Conservation (phyloP, 2,329 filamentous ascomycete species). For the Stagonosporopsis chrysanthemi region DNA sequence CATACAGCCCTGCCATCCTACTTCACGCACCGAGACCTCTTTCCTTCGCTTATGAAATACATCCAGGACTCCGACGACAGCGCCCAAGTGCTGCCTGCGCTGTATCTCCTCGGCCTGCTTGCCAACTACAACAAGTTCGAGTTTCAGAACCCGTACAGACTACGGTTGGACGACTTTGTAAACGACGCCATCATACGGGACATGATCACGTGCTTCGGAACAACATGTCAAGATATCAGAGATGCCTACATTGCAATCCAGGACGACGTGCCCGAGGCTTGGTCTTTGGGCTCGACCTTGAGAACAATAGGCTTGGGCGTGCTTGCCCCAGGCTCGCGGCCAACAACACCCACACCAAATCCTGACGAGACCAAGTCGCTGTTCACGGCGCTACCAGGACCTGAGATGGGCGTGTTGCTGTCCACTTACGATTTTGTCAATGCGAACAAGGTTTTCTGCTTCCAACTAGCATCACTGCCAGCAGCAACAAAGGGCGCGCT, state of each 20-base stretch:
- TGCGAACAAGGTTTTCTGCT: slow-evolving; percentile 94
- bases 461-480: slow-evolving; percentile 74
- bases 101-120: slow-evolving; percentile 83
- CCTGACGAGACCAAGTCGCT: slow-evolving; percentile 82
- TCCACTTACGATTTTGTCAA: slow-evolving; percentile 92
- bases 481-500: slow-evolving; percentile 70
- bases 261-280: slow-evolving; percentile 88
- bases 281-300: slow-evolving; percentile 82
- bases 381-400: slow-evolving; percentile 80
- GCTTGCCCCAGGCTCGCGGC: slow-evolving; percentile 72
- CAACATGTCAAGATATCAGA: slow-evolving; percentile 72
- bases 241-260: slow-evolving; percentile 84
- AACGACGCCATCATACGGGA: slow-evolving; percentile 87
- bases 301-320: slow-evolving; percentile 84
- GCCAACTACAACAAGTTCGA: slow-evolving; percentile 99
- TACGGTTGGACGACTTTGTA: slow-evolving; percentile 92
- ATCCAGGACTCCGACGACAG: slow-evolving; percentile 77
- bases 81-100: slow-evolving; percentile 72
- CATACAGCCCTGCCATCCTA: slow-evolving; percentile 94
- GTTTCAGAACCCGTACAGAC: slow-evolving; percentile 93
- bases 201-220: slow-evolving; percentile 78
- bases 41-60: slow-evolving; percentile 94
- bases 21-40: slow-evolving; percentile 92
- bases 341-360: slow-evolving; percentile 67
- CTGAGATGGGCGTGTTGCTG: slow-evolving; percentile 80